Evolutionary conservation across 1,284 basidiomycete species (phyloP).

Genomic region (Tylopilus sp.): DNA sequence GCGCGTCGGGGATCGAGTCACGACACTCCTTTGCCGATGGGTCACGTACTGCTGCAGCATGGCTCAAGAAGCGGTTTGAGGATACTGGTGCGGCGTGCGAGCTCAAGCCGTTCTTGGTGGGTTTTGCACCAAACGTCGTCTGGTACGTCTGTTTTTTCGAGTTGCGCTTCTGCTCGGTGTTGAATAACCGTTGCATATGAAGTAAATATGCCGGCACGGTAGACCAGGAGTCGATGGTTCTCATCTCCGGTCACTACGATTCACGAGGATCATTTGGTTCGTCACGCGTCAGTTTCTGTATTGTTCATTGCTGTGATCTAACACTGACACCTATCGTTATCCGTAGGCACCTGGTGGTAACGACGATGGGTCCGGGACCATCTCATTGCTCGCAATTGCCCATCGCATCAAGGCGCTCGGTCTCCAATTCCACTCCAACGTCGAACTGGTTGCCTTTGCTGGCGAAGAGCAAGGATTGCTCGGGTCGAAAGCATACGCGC

Average conservation of each 20-base stretch:
- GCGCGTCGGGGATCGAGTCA: slow-evolving; percentile 70
- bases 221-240: slow-evolving; percentile 63
- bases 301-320: neutral
- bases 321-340: neutral
- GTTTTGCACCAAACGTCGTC: slow-evolving; percentile 87
- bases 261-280: slow-evolving; percentile 88
- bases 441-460: slow-evolving; percentile 76
- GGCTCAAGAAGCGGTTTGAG: slow-evolving; percentile 81
- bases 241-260: slow-evolving; percentile 89
- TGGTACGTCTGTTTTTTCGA: slow-evolving; percentile 59
- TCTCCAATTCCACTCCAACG: slow-evolving; percentile 73
- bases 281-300: slow-evolving; percentile 34
- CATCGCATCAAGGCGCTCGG: slow-evolving; percentile 71
- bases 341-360: slow-evolving; percentile 63
- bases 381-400: slow-evolving; percentile 81
- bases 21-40: slow-evolving; percentile 85
- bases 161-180: neutral
- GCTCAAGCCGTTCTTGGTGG: slow-evolving; percentile 70
- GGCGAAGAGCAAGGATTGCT: slow-evolving; percentile 79
- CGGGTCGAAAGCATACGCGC: slow-evolving; percentile 74
- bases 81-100: slow-evolving; percentile 78
- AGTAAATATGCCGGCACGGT: slow-evolving; percentile 66
- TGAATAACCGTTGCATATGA: neutral
- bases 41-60: slow-evolving; percentile 75
- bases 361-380: slow-evolving; percentile 86